Conservation (phyloP, 805 yeast genomes). For the Wickerhamiella slavikovae region DNA sequence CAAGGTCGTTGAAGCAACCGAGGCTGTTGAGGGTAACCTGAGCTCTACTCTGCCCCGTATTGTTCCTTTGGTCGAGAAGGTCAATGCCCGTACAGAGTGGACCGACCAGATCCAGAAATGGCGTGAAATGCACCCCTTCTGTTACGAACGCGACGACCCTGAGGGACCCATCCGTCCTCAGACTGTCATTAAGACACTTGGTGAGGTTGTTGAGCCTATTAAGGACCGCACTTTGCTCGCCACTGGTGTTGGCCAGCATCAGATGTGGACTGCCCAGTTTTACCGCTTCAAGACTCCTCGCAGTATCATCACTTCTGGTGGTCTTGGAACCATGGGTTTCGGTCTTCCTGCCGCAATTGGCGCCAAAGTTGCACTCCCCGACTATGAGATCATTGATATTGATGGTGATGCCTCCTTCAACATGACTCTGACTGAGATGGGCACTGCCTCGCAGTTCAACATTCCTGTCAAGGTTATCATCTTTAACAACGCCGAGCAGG, state of each 20-base stretch:
- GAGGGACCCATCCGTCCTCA: slow-evolving; percentile 60
- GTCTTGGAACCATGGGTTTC: slow-evolving; percentile 96
- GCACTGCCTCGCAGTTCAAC: slow-evolving; percentile 83
- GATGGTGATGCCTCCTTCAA: slow-evolving; percentile 99
- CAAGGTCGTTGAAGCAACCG: slow-evolving; percentile 85
- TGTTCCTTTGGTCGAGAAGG: slow-evolving; percentile 47
- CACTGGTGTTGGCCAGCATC: slow-evolving; percentile 99
- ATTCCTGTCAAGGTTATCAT: slow-evolving; percentile 81
- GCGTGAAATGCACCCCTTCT: slow-evolving; percentile 75
- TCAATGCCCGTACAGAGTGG: slow-evolving; percentile 60
- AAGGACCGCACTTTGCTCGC: slow-evolving; percentile 67
- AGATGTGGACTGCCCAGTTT: slow-evolving; percentile 99
- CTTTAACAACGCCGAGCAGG: slow-evolving; percentile 95
- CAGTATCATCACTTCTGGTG: slow-evolving; percentile 93
- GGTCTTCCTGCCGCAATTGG: slow-evolving; percentile 98
- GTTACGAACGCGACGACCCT: slow-evolving; percentile 55
- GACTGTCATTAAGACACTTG: slow-evolving; percentile 62
- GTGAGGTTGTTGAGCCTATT: slow-evolving; percentile 44
- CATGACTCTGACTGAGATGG: slow-evolving; percentile 87
- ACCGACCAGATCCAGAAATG: slow-evolving; percentile 49
- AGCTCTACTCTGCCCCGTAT: slow-evolving; percentile 52
- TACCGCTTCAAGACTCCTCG: slow-evolving; percentile 88
- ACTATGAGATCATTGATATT: slow-evolving; percentile 83
- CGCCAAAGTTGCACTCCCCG: slow-evolving; percentile 91
- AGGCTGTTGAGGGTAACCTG: slow-evolving; percentile 93